Percentiles rank a stretch among this genome's conserved stretches.
phyloP scores from a whole-genome alignment of 1,284 basidiomycete genomes.

The Volvariella surrecta region DNA sequence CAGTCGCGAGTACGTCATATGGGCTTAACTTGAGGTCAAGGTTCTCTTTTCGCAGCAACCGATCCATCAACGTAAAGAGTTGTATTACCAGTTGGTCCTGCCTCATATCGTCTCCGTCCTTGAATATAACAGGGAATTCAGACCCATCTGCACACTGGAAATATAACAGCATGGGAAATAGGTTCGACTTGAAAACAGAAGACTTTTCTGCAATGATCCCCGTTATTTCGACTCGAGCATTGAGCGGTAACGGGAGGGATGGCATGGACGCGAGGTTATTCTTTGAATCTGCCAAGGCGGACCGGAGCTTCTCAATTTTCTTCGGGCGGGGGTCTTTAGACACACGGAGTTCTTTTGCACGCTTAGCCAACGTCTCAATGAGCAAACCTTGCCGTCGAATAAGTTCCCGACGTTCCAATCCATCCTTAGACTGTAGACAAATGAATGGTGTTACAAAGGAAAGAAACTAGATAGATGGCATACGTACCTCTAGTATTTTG shows the following conservation, averaged over 20 bases:
- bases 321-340: conserved; percentile 92
- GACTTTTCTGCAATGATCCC: conserved; percentile 90
- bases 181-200: conserved; percentile 95
- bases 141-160: conserved; percentile 74
- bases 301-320: conserved; percentile 92
- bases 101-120: conserved; percentile 97
- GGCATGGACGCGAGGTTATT: conserved; percentile 69
- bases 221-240: conserved; percentile 74
- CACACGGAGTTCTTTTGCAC: conserved; percentile 79
- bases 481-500: conserved; percentile 72
- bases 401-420: conserved; percentile 71
- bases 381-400: conserved; percentile 83
- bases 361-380: conserved; percentile 74
- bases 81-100: conserved; percentile 98
- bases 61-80: conserved; percentile 96
- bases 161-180: conserved; percentile 86
- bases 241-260: conserved; percentile 83
- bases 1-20: conserved; percentile 93
- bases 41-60: conserved; percentile 90
- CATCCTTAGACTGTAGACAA: conserved; percentile 51
- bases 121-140: conserved; percentile 95
- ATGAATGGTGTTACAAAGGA: conserved; percentile 10
- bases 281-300: conserved; percentile 80
- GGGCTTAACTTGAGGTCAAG: conserved; percentile 89
- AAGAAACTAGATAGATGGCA: conserved; percentile 1